Base-by-base conservation (phyloP, 495 filamentous ascomycete species). In the Rusavskia elegans region DNA sequence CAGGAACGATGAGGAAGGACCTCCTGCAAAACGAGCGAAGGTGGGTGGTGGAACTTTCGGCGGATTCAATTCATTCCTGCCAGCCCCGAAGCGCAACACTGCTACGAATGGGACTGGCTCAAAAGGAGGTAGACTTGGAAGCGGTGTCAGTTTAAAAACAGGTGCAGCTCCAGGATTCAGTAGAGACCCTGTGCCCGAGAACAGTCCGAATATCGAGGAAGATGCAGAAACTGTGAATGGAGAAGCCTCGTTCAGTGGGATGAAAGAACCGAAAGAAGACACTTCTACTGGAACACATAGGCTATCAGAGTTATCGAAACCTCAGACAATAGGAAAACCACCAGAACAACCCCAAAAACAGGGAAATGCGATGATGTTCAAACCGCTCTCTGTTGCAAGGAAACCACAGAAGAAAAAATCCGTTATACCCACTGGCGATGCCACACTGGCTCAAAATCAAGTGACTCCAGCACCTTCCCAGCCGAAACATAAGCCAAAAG, bases 31-130 rank as follows among this genome's bases (percentile, higher is more conserved):
- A 63, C 81, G 81, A 46, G 71, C 74, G 20, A 78, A 76, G 42
- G 73, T 76, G 16, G 71, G 73, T 5, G 74, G 70, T 41, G 76
- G 71, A 6, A 68, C 77, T 37, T 84, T 90, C 55, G 76, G 82
- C 52, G 81, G 78, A 8, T 92, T 96, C 68, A 89, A 88, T 60
- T 78, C 86, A 3, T 77, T 95, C 36, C 74, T 96, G n/a, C 89
- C 89, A 11, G 77, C 88, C 29, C 89, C 89, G 17, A 96, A 92
- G 66, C 77, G 75, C 32, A 27, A 57, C 67, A 19, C 59, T 20
- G 57, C 64, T 52, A 50, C 62, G 16, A 64, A 66, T 36, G 61
- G 69, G 36, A 59, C 37, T 38, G 58, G 55, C 55, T 39, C 56
- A 48, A 41, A 62, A 61, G 55, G 74, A 70, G 58, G 61, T 60